These are phyloP conservation scores for Hymenoscyphus repandus DNA, from an alignment of 2,329 filamentous ascomycete genomes.

Conservation along the genomic window DNA sequence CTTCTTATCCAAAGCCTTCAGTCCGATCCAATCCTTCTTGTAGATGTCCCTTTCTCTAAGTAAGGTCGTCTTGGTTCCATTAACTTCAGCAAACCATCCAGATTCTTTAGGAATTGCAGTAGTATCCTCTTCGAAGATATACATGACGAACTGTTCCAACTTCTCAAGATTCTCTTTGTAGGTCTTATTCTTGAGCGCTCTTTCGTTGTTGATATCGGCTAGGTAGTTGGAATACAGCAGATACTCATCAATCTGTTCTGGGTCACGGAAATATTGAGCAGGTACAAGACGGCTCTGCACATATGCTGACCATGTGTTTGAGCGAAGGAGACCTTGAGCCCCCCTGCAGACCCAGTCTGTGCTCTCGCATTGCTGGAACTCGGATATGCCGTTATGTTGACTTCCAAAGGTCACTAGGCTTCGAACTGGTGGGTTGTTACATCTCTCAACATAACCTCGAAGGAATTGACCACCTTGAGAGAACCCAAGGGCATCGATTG, in stretches of 20 bases:
- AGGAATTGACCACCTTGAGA: constrained; percentile 95
- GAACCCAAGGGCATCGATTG: constrained; percentile 88
- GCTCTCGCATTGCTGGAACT: constrained; percentile 68
- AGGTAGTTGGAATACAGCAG: constrained; percentile 80
- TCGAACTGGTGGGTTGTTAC: constrained; percentile 56
- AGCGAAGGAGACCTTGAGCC: constrained; percentile 70
- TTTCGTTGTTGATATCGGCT: constrained; percentile 95
- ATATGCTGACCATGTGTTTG: constrained; percentile 73
- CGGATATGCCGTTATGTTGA: constrained; percentile 76
- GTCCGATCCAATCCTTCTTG: constrained; percentile 86
- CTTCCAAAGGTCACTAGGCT: constrained; percentile 66
- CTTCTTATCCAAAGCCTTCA: constrained; percentile 73
- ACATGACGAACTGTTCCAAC: constrained; percentile 80
- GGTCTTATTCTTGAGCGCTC: constrained; percentile 61
- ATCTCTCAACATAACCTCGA: constrained; percentile 84
- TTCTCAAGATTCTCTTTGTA: constrained; percentile 67
- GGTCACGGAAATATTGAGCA: constrained; percentile 88
- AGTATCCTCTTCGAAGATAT: constrained; percentile 79
- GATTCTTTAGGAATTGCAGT: constrained; percentile 88
- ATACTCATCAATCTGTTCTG: constrained; percentile 63
- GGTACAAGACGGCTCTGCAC: constrained; percentile 81
- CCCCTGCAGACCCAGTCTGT: constrained; percentile 77
- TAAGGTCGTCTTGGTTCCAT: constrained; percentile 60
- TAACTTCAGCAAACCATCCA: constrained; percentile 85
- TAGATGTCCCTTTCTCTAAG: constrained; percentile 71